Base-by-base conservation (phyloP, 495 filamentous ascomycete species). In the Jackrogersella multiformis region DNA sequence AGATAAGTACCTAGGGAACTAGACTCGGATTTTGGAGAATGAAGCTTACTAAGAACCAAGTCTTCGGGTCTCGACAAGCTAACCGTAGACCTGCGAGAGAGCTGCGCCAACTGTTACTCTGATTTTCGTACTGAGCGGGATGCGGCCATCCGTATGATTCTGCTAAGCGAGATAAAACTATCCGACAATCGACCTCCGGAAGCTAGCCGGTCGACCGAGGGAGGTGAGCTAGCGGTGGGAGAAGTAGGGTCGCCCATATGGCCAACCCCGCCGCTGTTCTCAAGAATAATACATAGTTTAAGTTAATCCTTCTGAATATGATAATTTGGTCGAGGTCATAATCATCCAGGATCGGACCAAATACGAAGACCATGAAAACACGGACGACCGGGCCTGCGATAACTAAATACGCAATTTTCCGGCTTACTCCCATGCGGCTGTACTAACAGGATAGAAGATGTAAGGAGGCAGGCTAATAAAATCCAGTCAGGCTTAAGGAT, bases 371-470 rank as follows among this genome's bases (percentile, higher is more conserved):
- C 10, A 55, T 4, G 15, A 60, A 13, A 13, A 15, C 15, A 0
- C 23, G 34, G 21, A 12, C 28, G 0, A 41, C 1, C 3, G 49
- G 56, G 32, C 63, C 53, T 16, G n/a, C 7, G 10, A 23, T 24
- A 34, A 55, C 35, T 5, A 59, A 2, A 12, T 51, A 1, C 23
- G 32, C 38, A 24, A 66, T 41, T 13, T 20, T 32, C 9, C 13
- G 26, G n/a, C 49, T 20, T 7, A 56, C 9, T 26, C 44, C 32
- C 39, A 15, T 21, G n/a, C 20, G 15, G 10, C 39, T 59, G 21
- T 60, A 61, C 49, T 48, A 66, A 16, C 63, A 66, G 23, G 63
- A 55, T 26, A 60, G 20, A 9, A 66, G 2, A 39, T 60, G 42
- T 6, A 66, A 24, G 32, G 46, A 55, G 4, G 20, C 63, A 10